A percentile compares a stretch with the other conserved stretches of the same genome.
These are phyloP conservation scores for Hypoxylon sp. DNA, from an alignment of 2,329 filamentous ascomycete genomes.

Conservation along the genomic window DNA sequence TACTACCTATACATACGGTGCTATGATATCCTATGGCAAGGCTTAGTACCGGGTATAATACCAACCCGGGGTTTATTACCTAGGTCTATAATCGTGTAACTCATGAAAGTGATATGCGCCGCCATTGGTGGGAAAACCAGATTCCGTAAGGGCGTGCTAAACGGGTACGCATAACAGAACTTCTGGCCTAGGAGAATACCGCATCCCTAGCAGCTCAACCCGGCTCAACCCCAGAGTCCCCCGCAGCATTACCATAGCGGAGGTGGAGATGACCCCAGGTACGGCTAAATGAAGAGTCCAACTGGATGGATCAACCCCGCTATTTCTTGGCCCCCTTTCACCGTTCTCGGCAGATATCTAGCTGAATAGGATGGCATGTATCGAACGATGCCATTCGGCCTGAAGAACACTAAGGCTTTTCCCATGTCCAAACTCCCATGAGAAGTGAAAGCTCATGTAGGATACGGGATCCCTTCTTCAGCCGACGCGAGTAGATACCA, in stretches of 20 bases:
- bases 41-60: background rate
- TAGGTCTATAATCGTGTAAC: background rate
- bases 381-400: background rate
- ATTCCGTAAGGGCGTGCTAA: slow-evolving; percentile 13
- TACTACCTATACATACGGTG: background rate
- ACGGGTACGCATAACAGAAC: background rate
- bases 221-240: slow-evolving; percentile 28
- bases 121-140: slow-evolving; percentile 37
- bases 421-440: background rate
- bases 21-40: background rate
- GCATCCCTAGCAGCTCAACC: background rate
- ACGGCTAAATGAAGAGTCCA: slow-evolving; percentile 32
- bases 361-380: background rate
- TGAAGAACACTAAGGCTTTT: background rate
- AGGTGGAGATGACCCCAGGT: slow-evolving; percentile 31
- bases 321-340: slow-evolving; percentile 1
- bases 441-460: background rate
- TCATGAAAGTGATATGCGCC: background rate
- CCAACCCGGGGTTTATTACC: background rate
- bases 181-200: slow-evolving; percentile 3
- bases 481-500: background rate
- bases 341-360: slow-evolving; percentile 33
- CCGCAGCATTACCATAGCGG: slow-evolving; percentile 18
- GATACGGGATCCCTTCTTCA: slow-evolving; percentile 13
- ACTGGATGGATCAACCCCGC: slow-evolving; percentile 19